Evolutionary conservation across 192 early-diverging fungal species (phyloP).

Genomic region (Entomortierella parvispora): DNA sequence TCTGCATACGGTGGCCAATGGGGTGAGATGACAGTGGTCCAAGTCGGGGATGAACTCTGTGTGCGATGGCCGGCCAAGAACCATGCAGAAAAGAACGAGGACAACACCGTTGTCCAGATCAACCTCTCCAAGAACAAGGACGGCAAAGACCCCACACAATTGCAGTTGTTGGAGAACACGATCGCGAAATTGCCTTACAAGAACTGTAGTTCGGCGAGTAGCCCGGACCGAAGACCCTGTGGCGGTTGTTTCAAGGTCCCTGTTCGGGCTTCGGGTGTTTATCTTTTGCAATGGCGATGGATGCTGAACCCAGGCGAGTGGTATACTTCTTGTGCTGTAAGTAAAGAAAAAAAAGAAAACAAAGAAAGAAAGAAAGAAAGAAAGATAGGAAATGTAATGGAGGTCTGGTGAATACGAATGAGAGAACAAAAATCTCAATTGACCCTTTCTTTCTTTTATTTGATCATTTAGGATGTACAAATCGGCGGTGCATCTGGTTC

Average conservation of each 20-base stretch:
- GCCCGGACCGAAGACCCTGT: conserved; percentile 19
- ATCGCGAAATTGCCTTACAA: conserved; percentile 10
- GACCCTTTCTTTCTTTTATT: neutral
- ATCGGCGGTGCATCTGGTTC: neutral
- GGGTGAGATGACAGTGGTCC: conserved; percentile 7
- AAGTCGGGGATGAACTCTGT: conserved; percentile 12
- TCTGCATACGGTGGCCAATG: conserved; percentile 10
- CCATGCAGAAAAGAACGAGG: conserved; percentile 18
- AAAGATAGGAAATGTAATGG: too few species aligned
- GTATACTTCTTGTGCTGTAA: conserved; percentile 44
- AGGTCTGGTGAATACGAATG: too few species aligned
- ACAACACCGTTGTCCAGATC: conserved; percentile 8
- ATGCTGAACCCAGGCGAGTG: conserved; percentile 33
- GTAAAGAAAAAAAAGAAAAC: neutral
- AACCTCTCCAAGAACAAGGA: conserved; percentile 12
- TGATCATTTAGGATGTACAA: conserved; percentile 10
- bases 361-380: too few species aligned
- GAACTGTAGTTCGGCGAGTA: neutral
- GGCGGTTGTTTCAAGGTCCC: conserved; percentile 31
- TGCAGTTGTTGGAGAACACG: conserved; percentile 5
- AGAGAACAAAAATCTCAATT: neutral
- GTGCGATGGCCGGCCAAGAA: conserved; percentile 41
- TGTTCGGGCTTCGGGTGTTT: conserved; percentile 1
- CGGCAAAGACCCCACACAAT: conserved; percentile 10
- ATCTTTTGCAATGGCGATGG: conserved; percentile 37